phyloP scores from a whole-genome alignment of 2,329 filamentous ascomycete genomes.

The Metarhizium guizhouense region DNA sequence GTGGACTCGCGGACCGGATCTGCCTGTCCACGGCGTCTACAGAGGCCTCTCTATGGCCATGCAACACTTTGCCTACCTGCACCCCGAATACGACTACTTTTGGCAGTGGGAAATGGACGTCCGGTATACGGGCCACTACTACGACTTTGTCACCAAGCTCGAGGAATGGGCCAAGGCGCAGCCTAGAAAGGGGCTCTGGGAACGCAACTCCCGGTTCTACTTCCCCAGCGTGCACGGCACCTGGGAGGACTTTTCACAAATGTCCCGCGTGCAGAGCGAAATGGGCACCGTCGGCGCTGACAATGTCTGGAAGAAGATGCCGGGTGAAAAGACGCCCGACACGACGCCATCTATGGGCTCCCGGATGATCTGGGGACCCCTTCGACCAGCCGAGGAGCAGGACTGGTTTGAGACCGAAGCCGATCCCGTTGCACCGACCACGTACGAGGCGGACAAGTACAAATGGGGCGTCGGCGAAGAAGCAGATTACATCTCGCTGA shows the following conservation, averaged over 20 bases:
- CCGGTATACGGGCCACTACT: conserved; percentile 82
- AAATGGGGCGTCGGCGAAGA: conserved; percentile 84
- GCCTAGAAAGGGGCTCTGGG: conserved; percentile 73
- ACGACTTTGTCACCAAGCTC: conserved; percentile 61
- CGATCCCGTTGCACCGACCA: conserved; percentile 63
- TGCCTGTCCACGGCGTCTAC: conserved; percentile 87
- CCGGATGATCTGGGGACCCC: conserved; percentile 75
- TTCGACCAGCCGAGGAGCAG: conserved; percentile 54
- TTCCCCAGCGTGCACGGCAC: conserved; percentile 65
- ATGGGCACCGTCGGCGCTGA: conserved; percentile 56
- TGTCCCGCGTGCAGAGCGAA: conserved; percentile 67
- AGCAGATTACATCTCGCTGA: conserved; percentile 84
- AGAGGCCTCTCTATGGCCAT: conserved; percentile 89
- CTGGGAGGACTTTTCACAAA: conserved; percentile 69
- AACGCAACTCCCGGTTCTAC: conserved; percentile 71
- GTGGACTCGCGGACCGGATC: conserved; percentile 52
- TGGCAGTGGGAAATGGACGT: conserved; percentile 97
- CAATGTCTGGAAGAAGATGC: conserved; percentile 54
- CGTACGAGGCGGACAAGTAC: conserved; percentile 70
- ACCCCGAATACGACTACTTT: conserved; percentile 83
- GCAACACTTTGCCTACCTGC: conserved; percentile 82
- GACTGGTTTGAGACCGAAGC: conserved; percentile 67
- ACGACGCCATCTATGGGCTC: conserved; percentile 33
- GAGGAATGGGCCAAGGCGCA: conserved; percentile 62
- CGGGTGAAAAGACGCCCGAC: conserved; percentile 28